A percentile compares a stretch with the other conserved stretches of the same genome.
These are phyloP conservation scores for Lasiodiplodia citricola DNA, from an alignment of 2,329 filamentous ascomycete species.

Conservation along the genomic window DNA sequence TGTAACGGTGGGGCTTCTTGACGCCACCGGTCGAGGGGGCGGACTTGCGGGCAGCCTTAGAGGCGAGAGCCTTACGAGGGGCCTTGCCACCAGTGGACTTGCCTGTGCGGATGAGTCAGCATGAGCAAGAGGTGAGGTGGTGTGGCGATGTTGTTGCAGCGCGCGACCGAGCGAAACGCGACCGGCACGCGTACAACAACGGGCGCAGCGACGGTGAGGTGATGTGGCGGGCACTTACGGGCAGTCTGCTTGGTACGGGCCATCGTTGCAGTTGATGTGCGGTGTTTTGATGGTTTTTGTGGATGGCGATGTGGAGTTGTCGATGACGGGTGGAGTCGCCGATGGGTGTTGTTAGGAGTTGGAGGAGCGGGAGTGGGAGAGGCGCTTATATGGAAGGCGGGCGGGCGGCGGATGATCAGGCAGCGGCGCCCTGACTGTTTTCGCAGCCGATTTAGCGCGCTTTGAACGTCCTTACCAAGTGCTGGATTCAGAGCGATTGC, in stretches of 20 bases:
- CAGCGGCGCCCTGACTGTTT: conserved; percentile 29
- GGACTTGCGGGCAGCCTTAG: conserved; percentile 98
- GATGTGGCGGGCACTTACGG: conserved; percentile 50
- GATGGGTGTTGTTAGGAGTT: conserved; percentile 40
- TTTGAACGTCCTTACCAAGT: conserved; percentile 28
- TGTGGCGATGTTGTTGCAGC: conserved; percentile 24
- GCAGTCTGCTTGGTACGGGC: conserved; percentile 63
- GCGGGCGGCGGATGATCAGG: conserved; percentile 44
- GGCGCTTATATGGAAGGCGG: conserved; percentile 40
- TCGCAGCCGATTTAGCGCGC: conserved; percentile 28
- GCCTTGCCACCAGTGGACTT: conserved; percentile 78
- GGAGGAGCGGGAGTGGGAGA: conserved; percentile 42
- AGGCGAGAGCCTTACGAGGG: conserved; percentile 93
- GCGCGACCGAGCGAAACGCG: conserved; percentile 28
- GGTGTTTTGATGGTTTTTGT: conserved; percentile 33
- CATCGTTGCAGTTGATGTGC: conserved; percentile 45
- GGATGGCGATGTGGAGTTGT: conserved; percentile 32
- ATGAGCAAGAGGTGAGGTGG: conserved; percentile 20
- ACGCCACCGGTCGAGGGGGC: conserved; percentile 87
- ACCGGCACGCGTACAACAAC: conserved; percentile 28
- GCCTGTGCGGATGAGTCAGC: conserved; percentile 55
- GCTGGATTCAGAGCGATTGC: conserved; percentile 29
- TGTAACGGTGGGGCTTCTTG: conserved; percentile 63
- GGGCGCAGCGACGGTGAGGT: conserved; percentile 32
- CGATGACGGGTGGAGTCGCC: conserved; percentile 26